Conservation (phyloP, 768 basidiomycete genomes). For the Boletus bicolor region DNA sequence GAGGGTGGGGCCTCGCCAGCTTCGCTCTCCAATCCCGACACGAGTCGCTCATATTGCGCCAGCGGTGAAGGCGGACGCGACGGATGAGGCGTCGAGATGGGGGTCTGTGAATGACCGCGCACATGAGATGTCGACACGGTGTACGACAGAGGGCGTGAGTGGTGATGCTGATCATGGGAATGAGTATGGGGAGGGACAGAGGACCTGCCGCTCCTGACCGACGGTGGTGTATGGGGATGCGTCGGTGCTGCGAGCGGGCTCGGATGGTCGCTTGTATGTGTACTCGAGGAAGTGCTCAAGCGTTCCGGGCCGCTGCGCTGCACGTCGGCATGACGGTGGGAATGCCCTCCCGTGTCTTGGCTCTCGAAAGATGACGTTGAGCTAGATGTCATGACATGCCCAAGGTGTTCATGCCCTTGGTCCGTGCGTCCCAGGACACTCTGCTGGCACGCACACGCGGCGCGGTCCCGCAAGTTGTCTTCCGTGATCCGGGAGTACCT, state of each 20-base stretch:
- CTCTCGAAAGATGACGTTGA: conserved; percentile 31
- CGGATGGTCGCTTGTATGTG: neutral
- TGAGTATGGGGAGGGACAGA: neutral
- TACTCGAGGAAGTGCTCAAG: conserved; percentile 2
- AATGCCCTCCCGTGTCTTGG: neutral
- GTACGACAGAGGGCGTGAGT: neutral
- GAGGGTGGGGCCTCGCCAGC: conserved; percentile 80
- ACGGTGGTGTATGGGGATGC: neutral
- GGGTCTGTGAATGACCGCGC: neutral
- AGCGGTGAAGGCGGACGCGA: conserved; percentile 23
- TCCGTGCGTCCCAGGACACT: neutral
- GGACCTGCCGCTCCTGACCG: neutral
- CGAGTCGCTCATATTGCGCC: conserved; percentile 72
- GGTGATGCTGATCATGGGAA: neutral
- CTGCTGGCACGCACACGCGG: conserved; percentile 45
- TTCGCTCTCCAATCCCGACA: conserved; percentile 83
- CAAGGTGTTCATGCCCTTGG: conserved; percentile 3
- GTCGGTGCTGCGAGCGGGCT: neutral
- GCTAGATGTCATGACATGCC: conserved; percentile 27
- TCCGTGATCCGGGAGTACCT: conserved; percentile 52
- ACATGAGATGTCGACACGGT: neutral
- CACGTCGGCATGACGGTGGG: neutral
- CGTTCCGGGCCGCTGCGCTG: neutral
- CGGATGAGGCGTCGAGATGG: conserved; percentile 3
- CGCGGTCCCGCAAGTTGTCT: neutral